Conservation (phyloP, 805 yeast genomes). For the Yarrowia divulgata region DNA sequence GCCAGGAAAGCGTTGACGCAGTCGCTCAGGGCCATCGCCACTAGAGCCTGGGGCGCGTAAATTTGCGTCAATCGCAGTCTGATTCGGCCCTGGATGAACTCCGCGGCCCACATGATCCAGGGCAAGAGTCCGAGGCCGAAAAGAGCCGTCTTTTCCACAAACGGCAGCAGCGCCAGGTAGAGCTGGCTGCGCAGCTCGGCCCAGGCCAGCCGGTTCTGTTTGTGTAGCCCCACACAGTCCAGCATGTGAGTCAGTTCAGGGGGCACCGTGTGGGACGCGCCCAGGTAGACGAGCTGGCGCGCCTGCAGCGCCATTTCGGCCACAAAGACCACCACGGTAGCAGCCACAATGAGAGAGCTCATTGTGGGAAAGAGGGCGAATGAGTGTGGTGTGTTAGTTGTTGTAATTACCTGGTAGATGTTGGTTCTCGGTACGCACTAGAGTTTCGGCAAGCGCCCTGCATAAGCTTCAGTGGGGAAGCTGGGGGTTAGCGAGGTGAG, state of each 20-base stretch:
- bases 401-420: background rate
- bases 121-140: constrained; percentile 13
- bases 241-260: constrained; percentile 22
- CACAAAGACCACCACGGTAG: constrained; percentile 6
- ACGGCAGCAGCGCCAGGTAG: constrained; percentile 12
- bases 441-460: constrained; percentile 29
- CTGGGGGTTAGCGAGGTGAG: background rate
- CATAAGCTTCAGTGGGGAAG: constrained; percentile 34
- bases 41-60: background rate
- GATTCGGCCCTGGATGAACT: constrained; percentile 16
- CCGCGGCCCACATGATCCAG: constrained; percentile 21
- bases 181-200: constrained; percentile 16
- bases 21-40: constrained; percentile 8
- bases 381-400: background rate
- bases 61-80: constrained; percentile 12
- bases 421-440: constrained; percentile 3
- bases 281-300: constrained; percentile 17
- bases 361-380: constrained; percentile 7
- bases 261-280: constrained; percentile 9
- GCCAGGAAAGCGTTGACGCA: constrained; percentile 23
- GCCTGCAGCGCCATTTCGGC: constrained; percentile 29
- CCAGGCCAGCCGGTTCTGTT: constrained; percentile 28
- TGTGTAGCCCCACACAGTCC: background rate
- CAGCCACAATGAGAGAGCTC: constrained; percentile 34
- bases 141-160: background rate